These are phyloP conservation scores for Pythium chondricola DNA, from an alignment of 352 stramenopile species.

Conservation along the genomic window DNA sequence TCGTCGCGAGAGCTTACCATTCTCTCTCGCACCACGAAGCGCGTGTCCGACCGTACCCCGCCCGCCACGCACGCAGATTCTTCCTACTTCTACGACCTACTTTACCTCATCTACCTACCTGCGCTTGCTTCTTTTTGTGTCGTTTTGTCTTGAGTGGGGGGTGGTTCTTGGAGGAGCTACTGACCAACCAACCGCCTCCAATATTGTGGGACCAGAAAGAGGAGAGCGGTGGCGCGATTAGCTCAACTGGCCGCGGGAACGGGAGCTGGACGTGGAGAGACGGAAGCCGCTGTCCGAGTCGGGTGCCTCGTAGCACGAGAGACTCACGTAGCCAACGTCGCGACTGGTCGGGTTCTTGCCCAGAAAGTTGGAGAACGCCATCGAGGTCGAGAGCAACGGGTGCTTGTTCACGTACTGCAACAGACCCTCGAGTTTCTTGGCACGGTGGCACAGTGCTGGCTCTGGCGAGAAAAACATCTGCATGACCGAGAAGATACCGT, in stretches of 20 bases:
- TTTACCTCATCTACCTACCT: too few species aligned
- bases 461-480: conserved; percentile 63
- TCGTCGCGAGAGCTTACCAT: too few species aligned
- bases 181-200: conserved; percentile 2
- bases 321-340: conserved; percentile 61
- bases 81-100: too few species aligned
- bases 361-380: conserved; percentile 50
- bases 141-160: too few species aligned
- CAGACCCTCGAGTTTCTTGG: conserved; percentile 45
- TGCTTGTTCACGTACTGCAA: conserved; percentile 54
- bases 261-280: conserved; percentile 5
- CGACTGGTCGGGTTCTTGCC: conserved; percentile 65
- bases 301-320: conserved; percentile 64
- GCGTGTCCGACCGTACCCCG: too few species aligned
- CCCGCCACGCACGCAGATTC: too few species aligned
- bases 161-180: conserved; percentile 1
- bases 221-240: conserved; percentile 4
- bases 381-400: conserved; percentile 33
- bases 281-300: conserved; percentile 29
- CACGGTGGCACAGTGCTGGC: conserved; percentile 44
- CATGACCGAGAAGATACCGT: conserved; percentile 60
- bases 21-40: too few species aligned
- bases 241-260: conserved; percentile 10
- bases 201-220: too few species aligned
- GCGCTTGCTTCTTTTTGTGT: too few species aligned